Evolutionary conservation across 2,329 filamentous ascomycete species (phyloP).

Genomic region (Apiospora marii): DNA sequence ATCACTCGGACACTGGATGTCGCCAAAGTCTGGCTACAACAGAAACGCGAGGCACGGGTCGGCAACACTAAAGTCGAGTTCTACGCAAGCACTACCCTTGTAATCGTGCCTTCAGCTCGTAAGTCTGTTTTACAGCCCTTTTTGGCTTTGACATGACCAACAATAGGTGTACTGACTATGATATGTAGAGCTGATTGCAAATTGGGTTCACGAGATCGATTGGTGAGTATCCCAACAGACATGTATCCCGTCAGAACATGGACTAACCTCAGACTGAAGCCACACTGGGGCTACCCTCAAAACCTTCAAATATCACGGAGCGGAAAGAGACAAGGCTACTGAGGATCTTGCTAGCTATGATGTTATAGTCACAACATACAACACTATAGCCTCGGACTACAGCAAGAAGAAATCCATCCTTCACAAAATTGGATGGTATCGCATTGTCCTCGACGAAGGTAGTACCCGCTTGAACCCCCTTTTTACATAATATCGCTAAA

Average conservation of each 20-base stretch:
- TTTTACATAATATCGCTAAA: no score
- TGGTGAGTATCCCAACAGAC: neutral
- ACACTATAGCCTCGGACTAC: neutral
- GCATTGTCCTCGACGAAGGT: constrained; percentile 24
- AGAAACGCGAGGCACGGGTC: no score
- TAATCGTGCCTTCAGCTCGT: constrained; percentile 17
- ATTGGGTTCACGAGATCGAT: constrained; percentile 12
- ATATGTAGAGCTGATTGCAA: neutral
- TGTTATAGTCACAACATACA: constrained; percentile 19
- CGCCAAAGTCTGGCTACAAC: neutral
- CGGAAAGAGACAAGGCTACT: neutral
- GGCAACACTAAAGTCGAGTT: neutral
- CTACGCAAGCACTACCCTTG: neutral
- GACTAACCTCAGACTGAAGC: neutral
- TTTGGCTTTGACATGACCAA: no score
- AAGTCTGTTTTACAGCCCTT: neutral
- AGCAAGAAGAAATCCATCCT: neutral
- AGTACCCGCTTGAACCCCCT: no score
- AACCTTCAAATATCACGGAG: constrained; percentile 10
- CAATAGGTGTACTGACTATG: neutral
- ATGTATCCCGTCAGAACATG: neutral
- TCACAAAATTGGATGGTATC: neutral
- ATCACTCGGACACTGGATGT: neutral
- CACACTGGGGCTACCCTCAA: neutral
- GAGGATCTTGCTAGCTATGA: neutral